Percentiles rank a stretch among this genome's conserved stretches.
Conservation (phyloP, 805 yeast species). For the Hemisphaericaspora nanyangensis region DNA sequence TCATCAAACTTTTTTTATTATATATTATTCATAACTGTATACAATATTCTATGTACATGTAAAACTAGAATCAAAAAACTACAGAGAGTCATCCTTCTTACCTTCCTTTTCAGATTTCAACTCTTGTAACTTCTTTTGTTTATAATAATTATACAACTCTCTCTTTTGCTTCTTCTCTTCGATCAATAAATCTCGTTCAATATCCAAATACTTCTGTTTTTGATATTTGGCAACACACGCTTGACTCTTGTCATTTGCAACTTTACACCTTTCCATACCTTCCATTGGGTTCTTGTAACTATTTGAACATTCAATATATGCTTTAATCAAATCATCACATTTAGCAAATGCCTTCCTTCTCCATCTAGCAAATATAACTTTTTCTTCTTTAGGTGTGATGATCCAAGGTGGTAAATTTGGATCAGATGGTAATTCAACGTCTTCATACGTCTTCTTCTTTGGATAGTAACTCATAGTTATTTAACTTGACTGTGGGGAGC, state of each 20-base stretch:
- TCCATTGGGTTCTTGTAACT: slow-evolving; percentile 52
- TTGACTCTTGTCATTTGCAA: slow-evolving; percentile 53
- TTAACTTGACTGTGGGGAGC: too few relatives aligned
- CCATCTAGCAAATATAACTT: slow-evolving; percentile 67
- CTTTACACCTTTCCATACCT: slow-evolving; percentile 63
- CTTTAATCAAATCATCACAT: slow-evolving; percentile 69
- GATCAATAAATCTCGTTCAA: slow-evolving; percentile 62
- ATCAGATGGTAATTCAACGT: slow-evolving; percentile 36
- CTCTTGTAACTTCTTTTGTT: slow-evolving; percentile 5
- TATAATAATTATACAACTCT: slow-evolving; percentile 7
- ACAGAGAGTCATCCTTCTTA: neutral
- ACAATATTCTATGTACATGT: neutral
- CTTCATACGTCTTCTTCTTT: slow-evolving; percentile 32
- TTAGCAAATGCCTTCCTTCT: slow-evolving; percentile 58
- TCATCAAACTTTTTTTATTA: too few relatives aligned
- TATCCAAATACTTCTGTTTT: slow-evolving; percentile 60
- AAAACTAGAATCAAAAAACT: neutral
- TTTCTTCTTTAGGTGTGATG: slow-evolving; percentile 72
- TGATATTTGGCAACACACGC: slow-evolving; percentile 62
- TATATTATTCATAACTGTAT: too few relatives aligned
- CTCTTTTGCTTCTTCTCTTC: slow-evolving; percentile 43
- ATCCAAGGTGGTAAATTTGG: slow-evolving; percentile 69
- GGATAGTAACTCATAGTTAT: slow-evolving; percentile 22
- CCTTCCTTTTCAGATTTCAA: neutral
- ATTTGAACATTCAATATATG: slow-evolving; percentile 65